Evolutionary conservation across 306 rosid species (phyloP).

Genomic region (Malus orientalis): DNA sequence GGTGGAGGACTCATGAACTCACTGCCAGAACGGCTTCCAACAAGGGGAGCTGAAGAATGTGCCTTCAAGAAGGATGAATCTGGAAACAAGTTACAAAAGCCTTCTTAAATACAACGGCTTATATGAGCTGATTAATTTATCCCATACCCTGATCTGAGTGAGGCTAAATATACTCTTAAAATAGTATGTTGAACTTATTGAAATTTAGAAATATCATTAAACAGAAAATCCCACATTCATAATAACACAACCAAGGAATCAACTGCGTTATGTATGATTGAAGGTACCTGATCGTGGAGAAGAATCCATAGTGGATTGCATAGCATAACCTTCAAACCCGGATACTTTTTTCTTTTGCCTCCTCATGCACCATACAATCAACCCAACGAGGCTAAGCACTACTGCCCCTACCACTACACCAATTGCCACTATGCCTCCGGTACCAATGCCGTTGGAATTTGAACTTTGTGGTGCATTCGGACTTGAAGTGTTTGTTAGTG

Average conservation of each 20-base stretch:
- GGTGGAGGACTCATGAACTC: constrained; percentile 43
- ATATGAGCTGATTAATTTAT: neutral
- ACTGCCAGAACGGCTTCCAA: constrained; percentile 49
- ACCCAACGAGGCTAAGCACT: constrained; percentile 50
- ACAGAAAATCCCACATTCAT: neutral
- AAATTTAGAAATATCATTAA: neutral
- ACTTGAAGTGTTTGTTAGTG: constrained; percentile 18
- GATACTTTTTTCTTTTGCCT: constrained; percentile 44
- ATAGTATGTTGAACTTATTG: neutral
- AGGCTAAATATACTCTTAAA: neutral
- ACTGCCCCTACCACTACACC: constrained; percentile 37
- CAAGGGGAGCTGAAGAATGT: constrained; percentile 59
- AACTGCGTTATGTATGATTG: neutral
- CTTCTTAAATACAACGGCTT: neutral
- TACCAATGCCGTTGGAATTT: constrained; percentile 32
- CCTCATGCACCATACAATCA: constrained; percentile 54
- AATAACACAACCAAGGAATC: neutral
- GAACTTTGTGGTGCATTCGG: constrained; percentile 24
- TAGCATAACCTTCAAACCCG: constrained; percentile 43
- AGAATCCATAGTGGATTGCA: constrained; percentile 47
- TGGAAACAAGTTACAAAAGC: constrained; percentile 34
- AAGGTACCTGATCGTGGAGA: constrained; percentile 61
- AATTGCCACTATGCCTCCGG: constrained; percentile 47
- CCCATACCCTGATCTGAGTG: neutral
- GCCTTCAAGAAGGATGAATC: constrained; percentile 64